phyloP scores from a whole-genome alignment of 139 green algal species.

The Gonium pectorale region DNA sequence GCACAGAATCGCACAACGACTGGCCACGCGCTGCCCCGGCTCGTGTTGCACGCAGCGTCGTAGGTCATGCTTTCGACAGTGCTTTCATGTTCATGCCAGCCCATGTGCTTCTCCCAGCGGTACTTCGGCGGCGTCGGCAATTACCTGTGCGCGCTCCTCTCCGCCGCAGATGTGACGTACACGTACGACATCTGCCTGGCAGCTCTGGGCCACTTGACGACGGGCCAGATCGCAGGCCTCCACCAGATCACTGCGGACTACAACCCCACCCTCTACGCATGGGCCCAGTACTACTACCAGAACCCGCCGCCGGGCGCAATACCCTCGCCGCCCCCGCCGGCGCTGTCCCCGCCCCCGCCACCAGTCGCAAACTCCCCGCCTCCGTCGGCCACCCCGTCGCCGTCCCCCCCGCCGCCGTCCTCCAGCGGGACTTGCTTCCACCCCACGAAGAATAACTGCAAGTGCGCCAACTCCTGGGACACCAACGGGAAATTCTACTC shows the following conservation, averaged over 20 bases:
- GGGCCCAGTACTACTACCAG: background rate
- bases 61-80: too few species aligned
- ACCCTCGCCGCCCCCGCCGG: background rate
- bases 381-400: background rate
- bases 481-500: background rate
- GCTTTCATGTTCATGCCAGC: too few species aligned
- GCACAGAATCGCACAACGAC: too few species aligned
- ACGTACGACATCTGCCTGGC: conserved; percentile 12
- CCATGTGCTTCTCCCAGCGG: too few species aligned
- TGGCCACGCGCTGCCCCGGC: too few species aligned
- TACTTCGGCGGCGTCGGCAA: too few species aligned
- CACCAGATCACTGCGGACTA: conserved; percentile 6
- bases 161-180: background rate
- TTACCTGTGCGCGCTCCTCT: too few species aligned
- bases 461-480: background rate
- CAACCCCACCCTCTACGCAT: conserved; percentile 20
- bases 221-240: background rate
- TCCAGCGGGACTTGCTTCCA: too few species aligned
- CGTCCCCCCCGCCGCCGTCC: background rate
- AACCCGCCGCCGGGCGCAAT: background rate
- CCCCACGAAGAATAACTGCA: background rate
- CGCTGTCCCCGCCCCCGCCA: background rate
- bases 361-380: background rate
- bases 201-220: conserved; percentile 11
- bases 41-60: too few species aligned